A percentile compares a stretch with the other conserved stretches of the same genome.
These are phyloP conservation scores for Fusarium clavum DNA, from an alignment of 2,329 filamentous ascomycete genomes.

Conservation along the genomic window DNA sequence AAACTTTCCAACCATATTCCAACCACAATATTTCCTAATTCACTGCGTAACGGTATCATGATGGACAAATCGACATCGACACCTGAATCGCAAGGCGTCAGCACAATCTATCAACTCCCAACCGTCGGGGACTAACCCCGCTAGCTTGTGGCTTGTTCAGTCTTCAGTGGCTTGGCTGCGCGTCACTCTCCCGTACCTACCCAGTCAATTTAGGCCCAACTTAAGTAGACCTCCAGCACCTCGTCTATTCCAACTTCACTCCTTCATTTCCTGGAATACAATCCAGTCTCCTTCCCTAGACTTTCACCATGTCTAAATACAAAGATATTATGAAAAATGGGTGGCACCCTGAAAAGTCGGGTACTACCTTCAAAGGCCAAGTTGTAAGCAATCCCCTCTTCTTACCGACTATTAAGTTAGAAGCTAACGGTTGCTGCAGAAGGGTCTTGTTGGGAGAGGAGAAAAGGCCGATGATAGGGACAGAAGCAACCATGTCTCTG, in stretches of 20 bases:
- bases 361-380: slow-evolving; percentile 54
- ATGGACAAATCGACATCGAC: not conserved
- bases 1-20: not conserved
- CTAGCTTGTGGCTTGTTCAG: slow-evolving; percentile 31
- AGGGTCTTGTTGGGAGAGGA: slow-evolving; percentile 59
- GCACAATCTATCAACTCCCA: slow-evolving; percentile 5
- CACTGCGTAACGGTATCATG: not conserved
- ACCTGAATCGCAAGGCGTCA: slow-evolving; percentile 39
- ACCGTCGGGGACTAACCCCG: slow-evolving; percentile 19
- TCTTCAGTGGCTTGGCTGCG: slow-evolving; percentile 34
- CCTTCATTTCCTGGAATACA: not conserved
- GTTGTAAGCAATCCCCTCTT: slow-evolving; percentile 52
- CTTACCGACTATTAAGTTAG: not conserved
- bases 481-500: slow-evolving; percentile 55
- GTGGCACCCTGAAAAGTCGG: slow-evolving; percentile 63
- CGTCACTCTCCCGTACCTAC: slow-evolving; percentile 33
- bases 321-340: slow-evolving; percentile 63
- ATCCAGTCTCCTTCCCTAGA: not conserved
- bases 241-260: slow-evolving; percentile 6
- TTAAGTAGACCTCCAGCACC: slow-evolving; percentile 17
- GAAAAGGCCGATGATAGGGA: slow-evolving; percentile 50
- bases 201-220: slow-evolving; percentile 22
- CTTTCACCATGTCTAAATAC: slow-evolving; percentile 57
- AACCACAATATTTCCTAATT: not conserved
- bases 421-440: slow-evolving; percentile 50